Base-by-base conservation (phyloP, 2,329 filamentous ascomycete species). In the Alternaria novae-zelandiae region DNA sequence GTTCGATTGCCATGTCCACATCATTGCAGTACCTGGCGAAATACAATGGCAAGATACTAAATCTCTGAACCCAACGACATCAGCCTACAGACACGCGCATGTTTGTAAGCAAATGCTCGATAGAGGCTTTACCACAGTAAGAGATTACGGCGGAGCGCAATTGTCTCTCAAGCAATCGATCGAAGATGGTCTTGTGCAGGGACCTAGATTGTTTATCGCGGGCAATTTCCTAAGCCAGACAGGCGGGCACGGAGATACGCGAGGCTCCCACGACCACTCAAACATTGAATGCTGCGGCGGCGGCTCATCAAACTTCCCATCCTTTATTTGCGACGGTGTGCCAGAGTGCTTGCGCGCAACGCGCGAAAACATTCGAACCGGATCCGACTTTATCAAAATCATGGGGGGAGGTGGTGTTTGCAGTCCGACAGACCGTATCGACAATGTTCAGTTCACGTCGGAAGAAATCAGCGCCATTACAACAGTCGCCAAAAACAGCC, bases 301-400 rank as follows among this genome's bases (percentile, higher is more conserved):
- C 28, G 28, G 28, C 28, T 30, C 28, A 30, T 30, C 28, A 12
- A 30, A 30, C 6, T 30, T 30, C 28, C 28, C 28, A 30, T 30
- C 28, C 28, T 30, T 30, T 30, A 30, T 30, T 12, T 30, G 28
- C 28, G 28, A 30, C 11, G 28, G 28, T 30, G 28, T 30, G 2
- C 28, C 28, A 30, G 28, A 30, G 11, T 30, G 28, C 11, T 30
- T 30, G 28, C 28, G 28, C 28, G 44, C 44, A 21, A 23, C 3
- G 75, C 81, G 87, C 3, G 86, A 88, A 55, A 84, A 89, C 71
- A 73, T 90, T 0, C 80, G 87, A 3, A 80, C 77, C 9, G 87
- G 87, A 2, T 85, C 86, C 1, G 86, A 89, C 69, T 89, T 89
- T 67, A 83, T 90, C 74, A 89, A 89, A 74, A 86, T 90, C 65